phyloP scores from a whole-genome alignment of 2,329 filamentous ascomycete genomes.

The Talaromyces marneffei region DNA sequence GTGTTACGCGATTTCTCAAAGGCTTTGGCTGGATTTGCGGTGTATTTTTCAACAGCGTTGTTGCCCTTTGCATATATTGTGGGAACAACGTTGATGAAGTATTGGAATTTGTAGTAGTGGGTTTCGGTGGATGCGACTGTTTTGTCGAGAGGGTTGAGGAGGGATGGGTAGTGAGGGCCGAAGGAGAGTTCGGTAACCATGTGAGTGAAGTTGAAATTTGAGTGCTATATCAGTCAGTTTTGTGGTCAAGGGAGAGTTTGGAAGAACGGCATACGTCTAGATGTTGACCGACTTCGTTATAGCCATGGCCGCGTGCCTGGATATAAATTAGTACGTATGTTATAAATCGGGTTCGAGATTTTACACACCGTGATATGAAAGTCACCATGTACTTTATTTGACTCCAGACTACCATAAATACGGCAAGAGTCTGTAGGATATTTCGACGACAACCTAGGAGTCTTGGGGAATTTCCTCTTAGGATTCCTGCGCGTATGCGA shows the following conservation, averaged over 20 bases:
- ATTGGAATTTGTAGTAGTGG: conserved; percentile 95
- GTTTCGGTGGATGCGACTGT: conserved; percentile 69
- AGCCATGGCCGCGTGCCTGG: conserved; percentile 75
- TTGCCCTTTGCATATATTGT: conserved; percentile 73
- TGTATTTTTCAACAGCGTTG: conserved; percentile 38
- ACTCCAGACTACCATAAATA: conserved; percentile 79
- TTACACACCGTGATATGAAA: conserved; percentile 75
- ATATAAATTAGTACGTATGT: not conserved
- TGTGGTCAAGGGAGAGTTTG: not conserved
- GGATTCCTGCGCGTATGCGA: conserved; percentile 64
- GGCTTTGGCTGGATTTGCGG: conserved; percentile 31
- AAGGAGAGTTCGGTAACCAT: conserved; percentile 94
- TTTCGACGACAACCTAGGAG: conserved; percentile 57
- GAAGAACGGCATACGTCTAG: conserved; percentile 71
- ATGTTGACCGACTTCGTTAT: conserved; percentile 72
- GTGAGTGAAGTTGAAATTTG: conserved; percentile 96
- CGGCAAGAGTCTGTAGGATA: conserved; percentile 69
- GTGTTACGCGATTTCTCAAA: conserved; percentile 45
- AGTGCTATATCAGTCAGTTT: conserved; percentile 7
- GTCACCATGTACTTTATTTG: conserved; percentile 96
- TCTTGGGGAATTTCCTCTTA: conserved; percentile 62
- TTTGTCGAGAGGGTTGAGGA: conserved; percentile 88
- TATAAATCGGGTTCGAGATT: not conserved
- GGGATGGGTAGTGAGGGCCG: conserved; percentile 89
- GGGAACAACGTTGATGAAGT: conserved; percentile 91